Base-by-base conservation (phyloP, 1,284 basidiomycete species). In the Ustilago trichophora region DNA sequence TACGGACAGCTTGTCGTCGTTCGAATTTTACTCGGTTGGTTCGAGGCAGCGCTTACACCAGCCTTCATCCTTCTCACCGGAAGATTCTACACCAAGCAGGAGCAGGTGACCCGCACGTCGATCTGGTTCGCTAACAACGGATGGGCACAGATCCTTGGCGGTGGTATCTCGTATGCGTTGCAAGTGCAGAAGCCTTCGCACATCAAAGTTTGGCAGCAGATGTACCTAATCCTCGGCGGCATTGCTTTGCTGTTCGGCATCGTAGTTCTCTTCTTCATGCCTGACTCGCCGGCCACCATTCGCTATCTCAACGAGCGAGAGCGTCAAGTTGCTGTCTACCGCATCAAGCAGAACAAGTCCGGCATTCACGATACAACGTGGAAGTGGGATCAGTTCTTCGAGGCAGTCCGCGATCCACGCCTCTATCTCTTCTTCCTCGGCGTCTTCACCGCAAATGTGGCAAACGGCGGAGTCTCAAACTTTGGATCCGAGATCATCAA, bases 321-420 rank as follows among this genome's bases (percentile, higher is more conserved):
- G 66, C 82, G 85, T 26, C 65, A 85, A n/a, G 83, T 86, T 18
- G 85, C 87, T 42, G 84, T 86, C 19, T 85, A 86, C 72, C 83
- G 86, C n/a, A 85, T 87, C 9, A 78, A 85, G 36, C 83, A 84
- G 68, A 87, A 87, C 72, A 76, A 82, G 72, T 83, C 82, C 0
- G 86, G 86, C 10, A 84, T 87, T 26, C 85, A 87, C 75, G 86
- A 87, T 75, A 84, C 82, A 59, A 81, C 83, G 45, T 87, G 86
- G 80, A 87, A 87, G 81, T 77, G 64, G 75, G 80, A 85, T 45
- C 85, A 85, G 82, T 80, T 81, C 32, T 81, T 76, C 37, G 87
- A 87, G 68, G 86, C 84, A 2, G 45, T 86, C 26, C 75, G 57
- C n/a, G 87, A 87, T 60, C 80, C 83, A 0, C 83, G 82, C 42